These are phyloP conservation scores for Gremmenia infestans DNA, from an alignment of 2,329 filamentous ascomycete genomes.

Conservation along the genomic window DNA sequence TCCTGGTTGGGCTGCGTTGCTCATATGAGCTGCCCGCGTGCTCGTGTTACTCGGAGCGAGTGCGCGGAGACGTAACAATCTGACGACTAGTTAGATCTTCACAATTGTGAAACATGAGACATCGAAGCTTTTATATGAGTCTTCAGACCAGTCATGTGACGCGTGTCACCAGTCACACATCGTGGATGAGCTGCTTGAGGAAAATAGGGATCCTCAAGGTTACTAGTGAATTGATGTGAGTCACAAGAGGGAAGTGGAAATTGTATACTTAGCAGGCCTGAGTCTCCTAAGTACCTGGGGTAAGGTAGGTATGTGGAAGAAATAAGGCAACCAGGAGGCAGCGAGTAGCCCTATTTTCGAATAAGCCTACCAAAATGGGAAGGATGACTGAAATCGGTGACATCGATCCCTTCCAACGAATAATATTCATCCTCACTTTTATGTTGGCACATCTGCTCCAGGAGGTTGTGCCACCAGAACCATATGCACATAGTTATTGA, in stretches of 20 bases:
- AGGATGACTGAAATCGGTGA: not conserved
- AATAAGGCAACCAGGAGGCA: slow-evolving; percentile 21
- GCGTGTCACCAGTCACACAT: not conserved
- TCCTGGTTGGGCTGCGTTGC: not conserved
- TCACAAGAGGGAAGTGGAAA: slow-evolving; percentile 13
- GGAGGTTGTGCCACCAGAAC: not conserved
- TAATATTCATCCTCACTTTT: not conserved
- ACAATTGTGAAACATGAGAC: not conserved
- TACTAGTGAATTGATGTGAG: slow-evolving; percentile 12
- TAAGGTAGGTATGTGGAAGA: not conserved
- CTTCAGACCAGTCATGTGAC: not conserved
- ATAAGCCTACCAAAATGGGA: not conserved
- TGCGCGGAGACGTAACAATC: not conserved
- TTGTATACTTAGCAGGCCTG: slow-evolving; percentile 12
- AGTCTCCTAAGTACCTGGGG: slow-evolving; percentile 10
- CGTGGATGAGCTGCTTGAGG: not conserved
- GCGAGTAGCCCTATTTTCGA: slow-evolving; percentile 12
- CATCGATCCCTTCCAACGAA: not conserved
- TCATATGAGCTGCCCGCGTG: not conserved
- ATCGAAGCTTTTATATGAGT: not conserved
- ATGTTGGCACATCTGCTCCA: no score
- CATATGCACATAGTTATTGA: not conserved
- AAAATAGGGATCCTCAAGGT: not conserved
- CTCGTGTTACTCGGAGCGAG: not conserved
- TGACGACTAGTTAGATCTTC: not conserved